Base-by-base conservation (phyloP, 805 yeast species). In the Yamadazyma phyllophila region DNA sequence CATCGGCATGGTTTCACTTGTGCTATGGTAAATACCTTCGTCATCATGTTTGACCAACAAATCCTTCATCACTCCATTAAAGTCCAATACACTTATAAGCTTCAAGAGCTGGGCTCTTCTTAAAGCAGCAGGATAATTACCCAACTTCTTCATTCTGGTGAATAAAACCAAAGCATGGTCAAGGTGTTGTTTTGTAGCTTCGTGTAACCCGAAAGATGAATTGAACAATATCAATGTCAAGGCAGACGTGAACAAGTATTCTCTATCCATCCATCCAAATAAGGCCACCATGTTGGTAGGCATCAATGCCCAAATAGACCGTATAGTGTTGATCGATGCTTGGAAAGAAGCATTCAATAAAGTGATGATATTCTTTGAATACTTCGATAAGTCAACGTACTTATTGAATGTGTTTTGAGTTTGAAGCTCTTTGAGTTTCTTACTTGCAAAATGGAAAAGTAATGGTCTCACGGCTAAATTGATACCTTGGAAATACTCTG, bases 211-310 rank as follows among this genome's bases (percentile, higher is more conserved):
- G 66, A 86, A 86, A 0, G 94, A 83, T 1, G 89, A 83, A 59
- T 83, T 86, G 61, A 85, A 85, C 35, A 86, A 67, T 12, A 85
- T 79, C 39, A 85, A 65, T 0, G 94, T 85, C 4, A 87, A 85
- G 3, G 91, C 81, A 0, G 91, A 80, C 0, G 90, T 85, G 61
- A 85, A 86, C 17, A 86, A 66, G 58, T 86, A 86, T 57, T 86
- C 95, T 55, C 95, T 72, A 59, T 86, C 95, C 92, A 86, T 85
- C 71, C 88, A 86, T 2, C 95, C 94, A 65, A 86, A 86, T 36
- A 85, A 63, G 0, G 95, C 92, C n/a, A 86, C 83, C 89, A 84
- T 83, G 52, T 84, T 85, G 46, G 83, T 86, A 0, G 86, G 88
- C 59, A 83, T 70, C 39, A 86, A 66, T 0, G 85, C 82, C 92